Evolutionary conservation across 2,329 filamentous ascomycete genomes (phyloP).

Genomic region (Claviceps citrina): DNA sequence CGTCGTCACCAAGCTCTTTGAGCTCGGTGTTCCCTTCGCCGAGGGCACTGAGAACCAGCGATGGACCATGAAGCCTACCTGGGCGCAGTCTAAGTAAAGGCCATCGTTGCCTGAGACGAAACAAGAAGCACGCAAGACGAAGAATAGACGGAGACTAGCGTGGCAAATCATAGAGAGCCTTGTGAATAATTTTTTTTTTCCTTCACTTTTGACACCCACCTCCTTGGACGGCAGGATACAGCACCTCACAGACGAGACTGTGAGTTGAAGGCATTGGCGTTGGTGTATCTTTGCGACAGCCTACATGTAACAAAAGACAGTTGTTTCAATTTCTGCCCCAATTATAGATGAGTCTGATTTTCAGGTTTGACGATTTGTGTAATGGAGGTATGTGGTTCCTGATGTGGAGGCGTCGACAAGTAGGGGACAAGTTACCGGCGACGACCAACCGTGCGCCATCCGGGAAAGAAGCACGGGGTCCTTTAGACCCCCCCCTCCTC

Average conservation of each 20-base stretch:
- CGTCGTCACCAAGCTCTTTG: slow-evolving; percentile 69
- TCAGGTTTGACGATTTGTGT: no score
- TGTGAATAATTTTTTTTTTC: slow-evolving; percentile 5
- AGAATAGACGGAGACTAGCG: not conserved
- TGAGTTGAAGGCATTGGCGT: not conserved
- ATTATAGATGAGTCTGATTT: no score
- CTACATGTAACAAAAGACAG: no score
- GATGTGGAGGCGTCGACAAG: no score
- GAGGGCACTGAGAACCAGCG: slow-evolving; percentile 39
- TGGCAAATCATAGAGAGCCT: not conserved
- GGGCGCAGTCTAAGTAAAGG: slow-evolving; percentile 18
- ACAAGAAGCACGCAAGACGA: not conserved
- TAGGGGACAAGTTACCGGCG: no score
- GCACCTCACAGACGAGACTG: not conserved
- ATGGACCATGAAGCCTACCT: slow-evolving; percentile 48
- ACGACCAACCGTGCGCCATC: no score
- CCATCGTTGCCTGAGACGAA: not conserved
- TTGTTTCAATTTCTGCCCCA: no score
- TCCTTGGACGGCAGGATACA: not conserved
- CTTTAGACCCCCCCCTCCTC: no score
- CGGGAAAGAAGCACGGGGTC: no score
- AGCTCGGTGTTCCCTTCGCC: slow-evolving; percentile 83
- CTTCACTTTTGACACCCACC: not conserved
- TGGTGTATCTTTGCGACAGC: no score
- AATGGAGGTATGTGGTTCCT: no score